Base-by-base conservation (phyloP, 306 rosid genomes). In the Cyclanthera cordifolia region DNA sequence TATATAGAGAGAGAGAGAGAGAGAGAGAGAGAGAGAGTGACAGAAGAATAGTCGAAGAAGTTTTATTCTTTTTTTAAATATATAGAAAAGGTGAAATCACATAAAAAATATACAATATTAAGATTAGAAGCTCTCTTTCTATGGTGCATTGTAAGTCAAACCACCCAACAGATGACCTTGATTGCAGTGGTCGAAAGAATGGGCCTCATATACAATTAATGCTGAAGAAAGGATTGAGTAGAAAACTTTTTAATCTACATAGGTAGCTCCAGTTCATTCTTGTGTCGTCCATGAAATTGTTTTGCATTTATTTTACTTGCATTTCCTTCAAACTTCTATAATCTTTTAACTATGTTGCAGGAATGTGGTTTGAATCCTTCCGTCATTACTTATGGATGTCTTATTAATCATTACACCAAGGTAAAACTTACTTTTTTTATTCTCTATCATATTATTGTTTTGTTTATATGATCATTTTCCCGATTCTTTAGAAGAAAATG, bases 361-460 rank as follows among this genome's bases (percentile, higher is more conserved):
- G 96, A 93, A 87, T 93, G 96, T 75, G 96, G 98, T 71, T 83
- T 93, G 80, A 80, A 92, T 54, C 98, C 98, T 73, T 85, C 96
- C 9, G 79, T 89, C 82, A 73, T 93, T 82, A 93, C 80, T 76
- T 93, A 89, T 82, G 96, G 98, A 45, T 93, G 98, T 83, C 85
- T 93, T 65, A 83, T 89, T 79, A 93, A 93, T 79, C 95, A 81
- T 79, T 93, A 85, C 72, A 74, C 85, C 51, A 93, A 93, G 96
- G 98, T 93, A 82, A 70, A 51, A 28, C 41, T 47, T 17, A 3
- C 7, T 16, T 32, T 69, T 47, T 69, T n/a, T n/a, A n/a, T n/a
- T 15, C 30, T 14, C 39, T 2, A n/a, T 12, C 19, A 11, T 39
- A 5, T 69, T 39, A 10, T 34, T 4, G 25, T 21, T n/a, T 50